Conservation (phyloP, 208 protist genomes). For the Crithidia brevicula region DNA sequence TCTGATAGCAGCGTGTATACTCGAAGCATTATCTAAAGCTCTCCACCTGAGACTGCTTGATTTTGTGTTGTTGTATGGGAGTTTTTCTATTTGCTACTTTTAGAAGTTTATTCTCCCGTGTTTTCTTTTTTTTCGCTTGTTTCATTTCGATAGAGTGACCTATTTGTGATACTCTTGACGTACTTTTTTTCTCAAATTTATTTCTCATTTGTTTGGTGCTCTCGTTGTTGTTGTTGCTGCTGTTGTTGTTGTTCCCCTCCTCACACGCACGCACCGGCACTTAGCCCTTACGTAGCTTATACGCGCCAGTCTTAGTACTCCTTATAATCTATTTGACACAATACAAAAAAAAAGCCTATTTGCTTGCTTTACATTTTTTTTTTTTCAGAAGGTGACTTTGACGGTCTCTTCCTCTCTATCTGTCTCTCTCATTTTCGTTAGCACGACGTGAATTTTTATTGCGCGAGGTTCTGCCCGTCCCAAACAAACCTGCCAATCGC, state of each 20-base stretch:
- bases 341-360: too few relatives aligned
- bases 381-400: conserved; percentile 2
- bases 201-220: conserved; percentile 1
- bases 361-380: too few relatives aligned
- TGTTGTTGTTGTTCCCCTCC: not conserved
- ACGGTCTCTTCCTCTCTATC: not conserved
- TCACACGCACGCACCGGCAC: not conserved
- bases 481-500: too few relatives aligned
- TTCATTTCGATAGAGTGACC: not conserved
- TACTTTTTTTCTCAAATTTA: conserved; percentile 11
- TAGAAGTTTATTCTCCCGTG: not conserved
- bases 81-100: not conserved
- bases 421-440: conserved; percentile 4
- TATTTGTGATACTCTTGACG: too few relatives aligned
- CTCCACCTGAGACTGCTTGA: too few relatives aligned
- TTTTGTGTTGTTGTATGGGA: too few relatives aligned
- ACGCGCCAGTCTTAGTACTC: too few relatives aligned
- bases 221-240: not conserved
- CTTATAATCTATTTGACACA: too few relatives aligned
- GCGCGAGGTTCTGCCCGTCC: too few relatives aligned
- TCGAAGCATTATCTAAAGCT: too few relatives aligned
- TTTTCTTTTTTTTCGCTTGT: conserved; percentile 4
- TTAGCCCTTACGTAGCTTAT: too few relatives aligned
- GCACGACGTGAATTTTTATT: not conserved
- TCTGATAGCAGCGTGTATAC: too few relatives aligned